Base-by-base conservation (phyloP, 371 early-diverging fungal genomes). In the Ecytonucleospora hepatopenaei region DNA sequence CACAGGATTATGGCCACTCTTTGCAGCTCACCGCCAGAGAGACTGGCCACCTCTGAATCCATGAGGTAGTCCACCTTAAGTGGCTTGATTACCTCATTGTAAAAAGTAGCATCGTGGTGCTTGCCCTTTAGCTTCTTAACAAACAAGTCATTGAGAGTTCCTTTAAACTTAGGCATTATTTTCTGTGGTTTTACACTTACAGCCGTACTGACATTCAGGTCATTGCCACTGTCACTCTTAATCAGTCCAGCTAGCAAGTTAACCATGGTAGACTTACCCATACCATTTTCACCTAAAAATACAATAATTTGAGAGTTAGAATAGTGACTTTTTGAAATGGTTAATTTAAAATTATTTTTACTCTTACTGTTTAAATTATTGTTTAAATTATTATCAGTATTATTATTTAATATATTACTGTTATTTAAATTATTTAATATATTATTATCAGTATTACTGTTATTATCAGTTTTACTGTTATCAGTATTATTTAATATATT, bases 11-110 rank as follows among this genome's bases (percentile, higher is more conserved):
- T 87, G 65, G 96, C 95, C 48, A 97, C 91, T 84, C 97, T 91
- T 83, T 97, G 98, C 84, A 95, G 84, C 84, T 97, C 96, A 86
- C 97, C 97, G 82, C 96, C 97, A 69, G 95, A 94, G 75, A 97
- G 84, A 68, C 86, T 87, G 76, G 79, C 66, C 23, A 84, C 90
- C 70, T 86, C 85, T 76, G 90, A 88, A 80, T 97, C 97, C 57
- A 95, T 84, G 61, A 95, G 86, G 75, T 83, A 83, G 48, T 92
- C 94, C 69, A 96, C 89, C 64, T 84, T 83, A 71, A 97, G 81
- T 1, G 96, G 97, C 84, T 92, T 94, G 64, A 92, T 85, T 40
- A 97, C 95, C 74, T 96, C 94, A 30, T 90, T 90, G 75, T 90
- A 85, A 87, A 96, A 96, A 77, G 90, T 89, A 72, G 91, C 88